Evolutionary conservation across 305 asterid species (phyloP).

Genomic region (Rubia tinctorum): DNA sequence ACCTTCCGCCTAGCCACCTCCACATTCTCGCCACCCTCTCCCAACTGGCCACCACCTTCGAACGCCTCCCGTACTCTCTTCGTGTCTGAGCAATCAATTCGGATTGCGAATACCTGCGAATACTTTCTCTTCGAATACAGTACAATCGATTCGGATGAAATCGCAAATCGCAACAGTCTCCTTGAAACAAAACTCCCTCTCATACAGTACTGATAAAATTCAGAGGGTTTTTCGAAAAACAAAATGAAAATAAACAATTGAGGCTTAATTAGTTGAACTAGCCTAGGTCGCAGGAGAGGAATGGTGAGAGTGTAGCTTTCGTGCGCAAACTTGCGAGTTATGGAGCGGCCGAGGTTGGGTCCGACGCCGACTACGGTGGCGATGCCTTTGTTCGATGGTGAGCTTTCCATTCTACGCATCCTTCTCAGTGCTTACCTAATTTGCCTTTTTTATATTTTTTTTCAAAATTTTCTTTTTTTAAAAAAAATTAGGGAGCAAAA

Average conservation of each 20-base stretch:
- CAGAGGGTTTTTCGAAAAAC: no score
- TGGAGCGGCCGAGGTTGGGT: conserved; percentile 79
- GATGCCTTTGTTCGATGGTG: conserved; percentile 61
- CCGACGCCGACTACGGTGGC: conserved; percentile 94
- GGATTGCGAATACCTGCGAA: conserved; percentile 72
- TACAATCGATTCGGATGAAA: no score
- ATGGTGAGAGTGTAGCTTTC: conserved; percentile 93
- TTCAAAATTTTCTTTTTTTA: no score
- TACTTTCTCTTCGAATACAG: conserved; percentile 37
- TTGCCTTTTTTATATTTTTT: no score
- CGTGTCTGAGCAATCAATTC: conserved; percentile 78
- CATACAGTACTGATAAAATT: no score
- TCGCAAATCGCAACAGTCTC: conserved; percentile 66
- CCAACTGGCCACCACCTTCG: conserved; percentile 30
- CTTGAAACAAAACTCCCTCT: conserved; percentile 26
- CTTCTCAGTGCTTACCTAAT: neutral
- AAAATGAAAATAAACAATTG: no score
- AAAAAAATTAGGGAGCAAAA: no score
- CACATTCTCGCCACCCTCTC: no score
- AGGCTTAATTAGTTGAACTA: conserved; percentile 8
- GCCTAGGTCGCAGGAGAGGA: conserved; percentile 74
- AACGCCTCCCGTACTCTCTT: conserved; percentile 78
- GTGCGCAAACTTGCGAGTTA: conserved; percentile 88
- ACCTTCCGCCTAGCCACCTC: no score
- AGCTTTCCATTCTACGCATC: conserved; percentile 65